phyloP scores from a whole-genome alignment of 768 basidiomycete genomes.

The Phallus indusiatus region DNA sequence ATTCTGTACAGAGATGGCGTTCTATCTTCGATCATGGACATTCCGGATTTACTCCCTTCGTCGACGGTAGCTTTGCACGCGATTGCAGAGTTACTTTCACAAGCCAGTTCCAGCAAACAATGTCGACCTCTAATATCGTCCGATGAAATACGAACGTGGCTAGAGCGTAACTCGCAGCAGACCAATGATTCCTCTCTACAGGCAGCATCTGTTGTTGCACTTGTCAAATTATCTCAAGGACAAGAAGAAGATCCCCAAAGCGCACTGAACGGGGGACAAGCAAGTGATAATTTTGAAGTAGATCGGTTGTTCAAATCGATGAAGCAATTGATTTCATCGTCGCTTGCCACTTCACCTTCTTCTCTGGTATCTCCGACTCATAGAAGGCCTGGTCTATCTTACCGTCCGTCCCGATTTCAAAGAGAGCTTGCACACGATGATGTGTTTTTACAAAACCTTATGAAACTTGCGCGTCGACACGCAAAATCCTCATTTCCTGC shows the following conservation, averaged over 20 bases:
- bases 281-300: constrained; percentile 23
- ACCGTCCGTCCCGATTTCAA: constrained; percentile 55
- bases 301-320: constrained; percentile 43
- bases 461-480: constrained; percentile 47
- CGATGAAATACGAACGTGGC: constrained; percentile 49
- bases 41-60: constrained; percentile 53
- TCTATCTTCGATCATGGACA: constrained; percentile 56
- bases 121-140: constrained; percentile 55
- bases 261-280: background rate
- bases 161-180: constrained; percentile 47
- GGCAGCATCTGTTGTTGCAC: constrained; percentile 59
- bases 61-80: constrained; percentile 41
- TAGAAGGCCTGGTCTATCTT: constrained; percentile 84
- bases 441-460: constrained; percentile 46
- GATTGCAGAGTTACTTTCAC: constrained; percentile 65
- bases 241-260: constrained; percentile 31
- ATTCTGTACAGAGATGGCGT: constrained; percentile 59
- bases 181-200: constrained; percentile 37
- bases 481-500: constrained; percentile 12
- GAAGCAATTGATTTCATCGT: constrained; percentile 43
- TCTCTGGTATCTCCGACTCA: constrained; percentile 43
- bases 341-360: constrained; percentile 19
- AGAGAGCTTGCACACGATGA: constrained; percentile 47
- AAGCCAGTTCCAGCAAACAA: constrained; percentile 64
- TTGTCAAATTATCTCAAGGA: constrained; percentile 69